A percentile compares a stretch with the other conserved stretches of the same genome.
Conservation (phyloP, 164 flowering plant genomes). For the Macadamia tetraphylla region DNA sequence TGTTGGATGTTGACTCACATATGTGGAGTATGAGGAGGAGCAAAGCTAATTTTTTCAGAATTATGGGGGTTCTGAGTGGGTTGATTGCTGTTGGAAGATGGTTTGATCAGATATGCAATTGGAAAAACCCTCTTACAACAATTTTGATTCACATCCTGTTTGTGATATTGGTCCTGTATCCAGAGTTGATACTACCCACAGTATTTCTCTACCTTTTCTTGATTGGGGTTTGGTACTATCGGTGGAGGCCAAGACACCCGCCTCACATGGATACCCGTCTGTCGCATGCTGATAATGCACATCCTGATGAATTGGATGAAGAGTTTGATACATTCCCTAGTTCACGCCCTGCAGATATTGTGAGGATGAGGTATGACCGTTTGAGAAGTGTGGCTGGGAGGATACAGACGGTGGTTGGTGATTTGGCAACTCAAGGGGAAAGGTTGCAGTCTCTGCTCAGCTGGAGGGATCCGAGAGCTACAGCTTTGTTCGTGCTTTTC, state of each 20-base stretch:
- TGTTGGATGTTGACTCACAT: constrained; percentile 76
- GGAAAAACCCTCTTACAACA: constrained; percentile 89
- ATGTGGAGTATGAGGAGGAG: constrained; percentile 90
- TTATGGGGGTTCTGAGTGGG: constrained; percentile 68
- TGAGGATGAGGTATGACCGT: constrained; percentile 65
- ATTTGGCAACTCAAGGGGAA: constrained; percentile 76
- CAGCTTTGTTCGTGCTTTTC: constrained; percentile 49
- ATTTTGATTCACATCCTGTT: constrained; percentile 70
- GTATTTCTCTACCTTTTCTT: constrained; percentile 73
- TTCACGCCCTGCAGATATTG: constrained; percentile 42
- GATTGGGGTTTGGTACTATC: constrained; percentile 62
- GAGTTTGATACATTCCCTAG: constrained; percentile 80
- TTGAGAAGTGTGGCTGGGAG: constrained; percentile 66
- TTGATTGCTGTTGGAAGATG: constrained; percentile 60
- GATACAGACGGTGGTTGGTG: constrained; percentile 73
- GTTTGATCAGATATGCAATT: constrained; percentile 73
- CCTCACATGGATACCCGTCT: constrained; percentile 73
- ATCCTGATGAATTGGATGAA: constrained; percentile 73
- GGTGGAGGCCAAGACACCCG: constrained; percentile 68
- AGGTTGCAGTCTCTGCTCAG: constrained; percentile 63
- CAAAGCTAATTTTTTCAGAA: constrained; percentile 76
- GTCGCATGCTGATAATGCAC: constrained; percentile 57
- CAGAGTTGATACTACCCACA: constrained; percentile 79
- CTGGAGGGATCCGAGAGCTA: constrained; percentile 80
- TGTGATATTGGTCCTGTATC: constrained; percentile 63